These are phyloP conservation scores for Drechslerella stenobrocha DNA, from an alignment of 2,329 filamentous ascomycete genomes.

Conservation along the genomic window DNA sequence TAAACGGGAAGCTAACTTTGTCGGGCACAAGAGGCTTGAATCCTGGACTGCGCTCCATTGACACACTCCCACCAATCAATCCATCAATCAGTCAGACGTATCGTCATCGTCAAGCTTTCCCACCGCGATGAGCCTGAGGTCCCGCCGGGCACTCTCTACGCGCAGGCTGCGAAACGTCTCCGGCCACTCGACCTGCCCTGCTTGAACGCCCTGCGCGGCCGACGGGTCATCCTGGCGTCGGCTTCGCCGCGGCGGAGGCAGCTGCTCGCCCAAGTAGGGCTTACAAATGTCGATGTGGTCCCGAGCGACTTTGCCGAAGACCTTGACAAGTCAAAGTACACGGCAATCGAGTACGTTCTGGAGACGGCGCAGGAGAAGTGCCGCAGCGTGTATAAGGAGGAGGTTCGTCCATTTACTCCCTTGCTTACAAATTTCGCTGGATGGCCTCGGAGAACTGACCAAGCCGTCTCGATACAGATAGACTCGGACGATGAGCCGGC, in stretches of 20 bases:
- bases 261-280: slow-evolving; percentile 74
- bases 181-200: slow-evolving; percentile 76
- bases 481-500: slow-evolving; percentile 68
- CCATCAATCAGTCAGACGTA: slow-evolving; percentile 8
- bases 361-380: slow-evolving; percentile 84
- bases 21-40: background rate
- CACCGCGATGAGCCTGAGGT: slow-evolving; percentile 27
- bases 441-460: slow-evolving; percentile 1
- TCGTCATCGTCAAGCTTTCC: slow-evolving; percentile 44
- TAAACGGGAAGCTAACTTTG: background rate
- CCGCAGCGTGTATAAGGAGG: slow-evolving; percentile 68
- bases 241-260: slow-evolving; percentile 81
- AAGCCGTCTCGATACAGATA: slow-evolving; percentile 38
- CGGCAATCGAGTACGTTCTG: slow-evolving; percentile 87
- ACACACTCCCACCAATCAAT: too few relatives aligned
- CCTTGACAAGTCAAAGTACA: slow-evolving; percentile 72
- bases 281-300: slow-evolving; percentile 78
- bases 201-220: slow-evolving; percentile 72
- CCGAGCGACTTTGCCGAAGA: slow-evolving; percentile 84
- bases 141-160: slow-evolving; percentile 17
- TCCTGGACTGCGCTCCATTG: background rate
- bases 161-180: slow-evolving; percentile 30
- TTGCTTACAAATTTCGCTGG: too few relatives aligned
- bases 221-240: slow-evolving; percentile 85
- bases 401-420: slow-evolving; percentile 57